These are phyloP conservation scores for Pichia sp. DNA, from an alignment of 1,139 yeast genomes.

Conservation along the genomic window DNA sequence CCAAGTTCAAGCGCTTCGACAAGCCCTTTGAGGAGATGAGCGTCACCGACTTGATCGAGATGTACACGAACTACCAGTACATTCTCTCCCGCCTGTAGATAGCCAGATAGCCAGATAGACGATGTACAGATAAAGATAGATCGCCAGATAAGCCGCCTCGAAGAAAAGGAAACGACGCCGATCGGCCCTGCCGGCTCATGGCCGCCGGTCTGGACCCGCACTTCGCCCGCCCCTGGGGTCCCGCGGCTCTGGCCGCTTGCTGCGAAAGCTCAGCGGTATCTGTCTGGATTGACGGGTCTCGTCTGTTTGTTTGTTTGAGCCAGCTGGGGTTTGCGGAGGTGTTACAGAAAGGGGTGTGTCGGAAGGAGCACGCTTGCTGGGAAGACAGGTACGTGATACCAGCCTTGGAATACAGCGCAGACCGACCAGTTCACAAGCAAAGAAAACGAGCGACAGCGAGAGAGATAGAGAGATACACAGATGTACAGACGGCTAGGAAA, in stretches of 20 bases:
- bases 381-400: too few relatives aligned
- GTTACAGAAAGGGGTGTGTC: too few relatives aligned
- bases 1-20: conserved; percentile 2
- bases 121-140: neutral
- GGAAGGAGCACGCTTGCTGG: too few relatives aligned
- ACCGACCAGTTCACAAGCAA: too few relatives aligned
- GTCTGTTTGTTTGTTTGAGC: too few relatives aligned
- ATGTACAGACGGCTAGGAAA: conserved; percentile 5
- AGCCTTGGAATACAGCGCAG: too few relatives aligned
- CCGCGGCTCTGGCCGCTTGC: too few relatives aligned
- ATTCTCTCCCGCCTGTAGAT: neutral
- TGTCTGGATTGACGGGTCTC: too few relatives aligned
- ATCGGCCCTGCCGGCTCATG: neutral
- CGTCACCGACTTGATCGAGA: conserved; percentile 4
- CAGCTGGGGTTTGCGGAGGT: too few relatives aligned
- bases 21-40: conserved; percentile 2
- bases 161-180: neutral
- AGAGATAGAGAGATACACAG: too few relatives aligned
- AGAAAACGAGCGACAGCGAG: too few relatives aligned
- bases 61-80: conserved; percentile 9
- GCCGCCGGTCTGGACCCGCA: neutral
- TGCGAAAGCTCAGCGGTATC: too few relatives aligned
- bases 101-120: neutral
- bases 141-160: neutral
- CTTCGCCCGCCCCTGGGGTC: neutral